Base-by-base conservation (phyloP, 1,284 basidiomycete species). In the Puccinia coronata region DNA sequence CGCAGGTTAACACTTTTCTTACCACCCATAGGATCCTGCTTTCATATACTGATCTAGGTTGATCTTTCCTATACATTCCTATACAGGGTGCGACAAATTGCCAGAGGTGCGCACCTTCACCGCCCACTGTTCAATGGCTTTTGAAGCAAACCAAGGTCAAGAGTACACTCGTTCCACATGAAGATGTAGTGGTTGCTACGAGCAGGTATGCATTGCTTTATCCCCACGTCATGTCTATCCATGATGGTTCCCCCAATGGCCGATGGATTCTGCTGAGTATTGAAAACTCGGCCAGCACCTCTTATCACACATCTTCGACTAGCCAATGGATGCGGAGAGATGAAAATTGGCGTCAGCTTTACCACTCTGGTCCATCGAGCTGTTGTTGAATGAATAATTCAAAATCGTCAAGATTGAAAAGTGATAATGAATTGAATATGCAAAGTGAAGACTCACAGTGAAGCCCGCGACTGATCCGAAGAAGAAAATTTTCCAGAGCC, bases 291-390 rank as follows among this genome's bases (percentile, higher is more conserved):
- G 18, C 96, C 95, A 0, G 90, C 89, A 61, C 92, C 95, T 0
- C 96, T 98, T 85, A 90, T 95, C 47, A 92, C 95, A 0, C 94
- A 96, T 85, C 89, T 96, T 43, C 92, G 91, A 82, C 87, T 93
- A n/a, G 86, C 89, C 14, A 83, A 85, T 63, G 88, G 88, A 12
- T 85, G 88, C 1, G 95, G 94, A 0, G 89, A 89, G 57, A 91
- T 96, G 73, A 90, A 92, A 73, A 91, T 98, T 61, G 95, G 94
- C 36, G 90, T 96, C 84, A 98, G 98, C 85, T 89, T 94, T 53
- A 89, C 92, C 0, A 94, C 95, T 0, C 89, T 98, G 49, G 89
- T 94, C 80, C 95, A 98, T 86, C 92, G 94, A 53, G 95, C 95
- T 0, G n/a, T n/a, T n/a, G n/a, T n/a, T n/a, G n/a, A n/a, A n/a